These are phyloP conservation scores for Pinus taeda DNA, from an alignment of 75 land plant species.

Conservation along the genomic window DNA sequence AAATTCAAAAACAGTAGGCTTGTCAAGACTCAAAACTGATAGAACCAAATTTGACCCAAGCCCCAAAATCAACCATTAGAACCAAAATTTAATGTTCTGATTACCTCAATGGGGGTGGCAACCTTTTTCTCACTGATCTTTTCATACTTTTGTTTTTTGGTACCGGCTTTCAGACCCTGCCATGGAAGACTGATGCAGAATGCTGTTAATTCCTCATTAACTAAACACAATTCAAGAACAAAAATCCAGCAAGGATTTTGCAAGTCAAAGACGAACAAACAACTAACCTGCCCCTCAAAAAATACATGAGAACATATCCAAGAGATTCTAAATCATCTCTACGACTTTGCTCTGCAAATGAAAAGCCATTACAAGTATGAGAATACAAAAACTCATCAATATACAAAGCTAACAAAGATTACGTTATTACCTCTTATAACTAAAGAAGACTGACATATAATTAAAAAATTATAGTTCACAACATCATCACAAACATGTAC, in stretches of 20 bases:
- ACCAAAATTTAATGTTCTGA: not conserved
- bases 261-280: not conserved
- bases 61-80: conserved; percentile 7
- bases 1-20: not conserved
- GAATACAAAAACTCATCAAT: not conserved
- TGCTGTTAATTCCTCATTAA: not conserved
- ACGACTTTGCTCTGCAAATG: conserved; percentile 82
- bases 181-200: conserved; percentile 76
- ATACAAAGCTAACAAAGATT: not conserved
- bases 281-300: conserved; percentile 84
- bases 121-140: conserved; percentile 97
- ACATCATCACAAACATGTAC: not conserved
- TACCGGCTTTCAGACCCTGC: conserved; percentile 99
- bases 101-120: conserved; percentile 95
- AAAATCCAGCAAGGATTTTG: not conserved
- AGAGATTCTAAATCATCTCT: conserved; percentile 98
- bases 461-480: not conserved
- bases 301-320: conserved; percentile 96
- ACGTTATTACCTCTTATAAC: not conserved
- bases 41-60: not conserved
- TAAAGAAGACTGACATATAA: not conserved
- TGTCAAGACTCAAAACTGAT: not conserved
- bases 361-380: not conserved
- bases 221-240: not conserved
- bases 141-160: conserved; percentile 98